These are phyloP conservation scores for Carex littledalei DNA, from an alignment of 176 grass and related monocot genomes.

Conservation along the genomic window DNA sequence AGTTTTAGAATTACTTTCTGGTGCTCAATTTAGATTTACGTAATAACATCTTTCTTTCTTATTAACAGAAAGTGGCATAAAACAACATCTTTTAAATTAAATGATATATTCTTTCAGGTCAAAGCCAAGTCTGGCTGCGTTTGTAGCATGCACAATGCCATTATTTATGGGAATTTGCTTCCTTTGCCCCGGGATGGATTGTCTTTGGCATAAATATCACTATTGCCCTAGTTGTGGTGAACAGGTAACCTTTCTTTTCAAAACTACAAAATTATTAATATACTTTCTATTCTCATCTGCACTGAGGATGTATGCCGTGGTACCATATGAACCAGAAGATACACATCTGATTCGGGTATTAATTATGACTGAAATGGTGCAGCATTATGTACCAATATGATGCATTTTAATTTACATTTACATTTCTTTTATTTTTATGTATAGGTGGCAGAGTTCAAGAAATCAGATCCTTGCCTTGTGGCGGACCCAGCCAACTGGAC, in stretches of 20 bases:
- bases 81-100: neutral
- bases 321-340: neutral
- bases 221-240: slow-evolving; percentile 78
- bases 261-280: neutral
- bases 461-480: slow-evolving; percentile 80
- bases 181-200: slow-evolving; percentile 81
- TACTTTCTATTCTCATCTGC: neutral
- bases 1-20: neutral
- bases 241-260: slow-evolving; percentile 35
- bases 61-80: neutral
- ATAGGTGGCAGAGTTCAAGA: slow-evolving; percentile 82
- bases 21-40: neutral
- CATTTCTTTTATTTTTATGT: neutral
- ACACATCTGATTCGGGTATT: neutral
- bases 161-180: slow-evolving; percentile 91
- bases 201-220: slow-evolving; percentile 95
- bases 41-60: neutral
- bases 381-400: neutral
- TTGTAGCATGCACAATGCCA: slow-evolving; percentile 92
- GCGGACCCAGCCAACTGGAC: slow-evolving; percentile 53
- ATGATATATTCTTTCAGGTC: slow-evolving; percentile 37
- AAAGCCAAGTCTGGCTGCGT: slow-evolving; percentile 76
- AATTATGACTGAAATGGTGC: neutral
- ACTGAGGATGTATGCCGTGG: neutral
- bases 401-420: neutral